Conservation (phyloP, 371 early-diverging fungal genomes). For the Mucor racemosus region DNA sequence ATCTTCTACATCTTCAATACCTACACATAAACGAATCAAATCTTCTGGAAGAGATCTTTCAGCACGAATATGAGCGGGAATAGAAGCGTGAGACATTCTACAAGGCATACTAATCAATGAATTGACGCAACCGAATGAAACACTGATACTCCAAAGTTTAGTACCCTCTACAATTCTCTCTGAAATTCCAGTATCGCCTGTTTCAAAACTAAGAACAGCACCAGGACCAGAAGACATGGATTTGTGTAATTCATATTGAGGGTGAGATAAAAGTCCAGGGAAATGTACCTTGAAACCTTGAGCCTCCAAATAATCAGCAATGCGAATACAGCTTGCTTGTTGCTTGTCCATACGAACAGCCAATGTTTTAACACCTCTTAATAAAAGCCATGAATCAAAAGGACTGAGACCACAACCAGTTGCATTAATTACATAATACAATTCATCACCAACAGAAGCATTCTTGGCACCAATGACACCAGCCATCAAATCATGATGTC, state of each 20-base stretch:
- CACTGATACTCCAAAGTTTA: constrained; percentile 89
- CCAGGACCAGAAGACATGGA: constrained; percentile 87
- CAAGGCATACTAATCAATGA: constrained; percentile 97
- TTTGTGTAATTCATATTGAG: constrained; percentile 85
- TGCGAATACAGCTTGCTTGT: constrained; percentile 72
- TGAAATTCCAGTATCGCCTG: constrained; percentile 83
- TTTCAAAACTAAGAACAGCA: constrained; percentile 93
- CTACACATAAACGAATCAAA: constrained; percentile 95
- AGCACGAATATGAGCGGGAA: constrained; percentile 88
- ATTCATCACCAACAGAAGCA: constrained; percentile 71
- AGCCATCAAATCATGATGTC: constrained; percentile 94
- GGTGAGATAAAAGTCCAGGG: constrained; percentile 88
- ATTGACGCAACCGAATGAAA: constrained; percentile 96
- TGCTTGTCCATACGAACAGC: constrained; percentile 89
- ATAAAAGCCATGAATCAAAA: constrained; percentile 86
- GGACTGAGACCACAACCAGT: constrained; percentile 89
- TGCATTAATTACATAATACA: constrained; percentile 89
- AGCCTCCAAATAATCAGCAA: constrained; percentile 82
- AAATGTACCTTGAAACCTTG: constrained; percentile 85
- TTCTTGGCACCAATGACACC: constrained; percentile 82
- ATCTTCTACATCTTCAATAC: constrained; percentile 95
- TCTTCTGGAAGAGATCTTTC: constrained; percentile 91
- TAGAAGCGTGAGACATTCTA: constrained; percentile 96
- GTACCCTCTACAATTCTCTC: constrained; percentile 86
- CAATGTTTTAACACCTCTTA: constrained; percentile 90